Base-by-base conservation (phyloP, 805 yeast genomes). In the Teunomyces barrocoloradensis region DNA sequence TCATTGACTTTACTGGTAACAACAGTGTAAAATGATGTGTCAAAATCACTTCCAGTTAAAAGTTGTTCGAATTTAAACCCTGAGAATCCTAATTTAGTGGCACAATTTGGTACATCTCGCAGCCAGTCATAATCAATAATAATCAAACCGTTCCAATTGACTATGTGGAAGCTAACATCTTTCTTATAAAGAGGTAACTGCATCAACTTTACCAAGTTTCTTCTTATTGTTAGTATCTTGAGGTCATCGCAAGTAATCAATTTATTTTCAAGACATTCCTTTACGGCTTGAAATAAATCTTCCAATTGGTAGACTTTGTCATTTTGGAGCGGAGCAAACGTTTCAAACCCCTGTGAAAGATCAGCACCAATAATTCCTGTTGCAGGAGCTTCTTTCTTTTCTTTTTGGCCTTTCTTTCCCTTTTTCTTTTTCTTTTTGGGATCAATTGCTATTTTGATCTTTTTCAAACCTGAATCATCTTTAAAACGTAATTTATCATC, bases 21-120 rank as follows among this genome's bases (percentile, higher is more conserved):
- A 4, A 61, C 47, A 0, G 63, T 47, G 39, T 62, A 58, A 37
- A 48, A 58, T 27, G 43, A 44, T 39, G 28, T 13, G 4, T 21
- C 25, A 11, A 17, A 23, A 12, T 29, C 23, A 18, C 42, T 35
- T 6, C 43, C 46, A 9, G 61, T 58, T 28, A 57, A 44, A 5
- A 57, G 44, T 15, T 51, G 43, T 48, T 62, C 66, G 43, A 62
- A 62, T 17, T 52, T 46, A 42, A 59, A 54, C 1, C 65, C 66
- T n/a, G 61, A 44, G 39, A 61, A 60, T 32, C 54, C 54, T 38
- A 43, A 43, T 12, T 42, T 44, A 20, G 25, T 30, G 21, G 27
- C 25, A 10, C 17, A 25, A 15, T 6, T 25, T 27, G 44, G 30
- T 18, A 38, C 36, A 27, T 52, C 52, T 10, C 21, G 11, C 27